Evolutionary conservation across 148 eudicot species (phyloP).

Genomic region (Mesembryanthemum crystallinum): DNA sequence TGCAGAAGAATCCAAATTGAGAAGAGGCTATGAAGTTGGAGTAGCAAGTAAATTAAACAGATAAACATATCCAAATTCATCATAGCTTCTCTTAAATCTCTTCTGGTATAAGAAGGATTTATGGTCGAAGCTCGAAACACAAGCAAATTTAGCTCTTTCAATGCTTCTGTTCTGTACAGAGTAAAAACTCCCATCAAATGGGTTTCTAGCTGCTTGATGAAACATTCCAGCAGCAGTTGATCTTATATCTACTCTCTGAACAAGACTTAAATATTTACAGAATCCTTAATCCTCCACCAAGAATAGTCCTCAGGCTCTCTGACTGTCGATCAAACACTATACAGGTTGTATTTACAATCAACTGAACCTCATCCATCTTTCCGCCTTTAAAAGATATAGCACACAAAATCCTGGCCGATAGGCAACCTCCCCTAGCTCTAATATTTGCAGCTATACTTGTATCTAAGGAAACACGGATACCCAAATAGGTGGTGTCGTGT

Average conservation of each 20-base stretch:
- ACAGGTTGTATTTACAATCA: conserved; percentile 16
- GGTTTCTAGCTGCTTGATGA: neutral
- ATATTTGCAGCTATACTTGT: neutral
- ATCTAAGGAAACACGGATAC: no score
- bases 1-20: no score
- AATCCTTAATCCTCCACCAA: neutral
- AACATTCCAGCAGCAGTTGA: neutral
- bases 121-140: neutral
- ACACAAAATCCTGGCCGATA: neutral
- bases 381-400: neutral
- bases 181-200: neutral
- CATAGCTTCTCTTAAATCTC: no score
- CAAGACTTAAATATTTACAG: conserved; percentile 9
- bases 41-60: no score
- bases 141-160: neutral
- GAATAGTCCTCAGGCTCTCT: neutral
- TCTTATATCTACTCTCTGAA: neutral
- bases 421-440: neutral
- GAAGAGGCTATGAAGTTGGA: no score
- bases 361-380: conserved; percentile 4
- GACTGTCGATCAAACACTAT: neutral
- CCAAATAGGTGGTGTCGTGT: no score
- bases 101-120: no score
- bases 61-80: no score
- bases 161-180: conserved; percentile 7